Percentiles rank a stretch among this genome's conserved stretches.
Conservation (phyloP, 75 land plant genomes). For the Sequoiadendron giganteum region DNA sequence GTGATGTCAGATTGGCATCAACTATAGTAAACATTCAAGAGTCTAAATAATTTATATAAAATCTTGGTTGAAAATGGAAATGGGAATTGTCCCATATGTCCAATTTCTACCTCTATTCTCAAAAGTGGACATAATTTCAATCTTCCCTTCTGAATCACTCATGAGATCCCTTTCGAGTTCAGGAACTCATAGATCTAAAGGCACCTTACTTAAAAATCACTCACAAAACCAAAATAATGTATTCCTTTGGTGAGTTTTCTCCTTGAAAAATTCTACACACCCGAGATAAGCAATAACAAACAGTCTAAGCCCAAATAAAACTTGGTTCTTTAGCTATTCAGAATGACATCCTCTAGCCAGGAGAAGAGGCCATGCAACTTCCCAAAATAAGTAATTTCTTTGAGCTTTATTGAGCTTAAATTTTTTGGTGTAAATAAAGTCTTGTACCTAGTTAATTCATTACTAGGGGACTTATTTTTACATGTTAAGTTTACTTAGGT, state of each 20-base stretch:
- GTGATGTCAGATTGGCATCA: slow-evolving; percentile 43
- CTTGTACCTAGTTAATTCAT: no score
- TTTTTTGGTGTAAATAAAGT: no score
- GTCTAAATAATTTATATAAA: slow-evolving; percentile 12
- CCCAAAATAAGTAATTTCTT: slow-evolving; percentile 71
- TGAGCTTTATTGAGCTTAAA: slow-evolving; percentile 55
- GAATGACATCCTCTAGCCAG: slow-evolving; percentile 70
- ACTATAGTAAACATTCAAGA: slow-evolving; percentile 45
- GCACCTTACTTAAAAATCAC: slow-evolving; percentile 62
- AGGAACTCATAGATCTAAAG: slow-evolving; percentile 48
- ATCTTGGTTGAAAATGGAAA: slow-evolving; percentile 42
- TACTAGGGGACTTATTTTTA: no score
- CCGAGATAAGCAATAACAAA: slow-evolving; percentile 58
- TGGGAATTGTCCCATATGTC: slow-evolving; percentile 14
- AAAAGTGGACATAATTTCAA: slow-evolving; percentile 5
- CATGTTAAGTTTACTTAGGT: no score
- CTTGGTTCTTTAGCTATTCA: slow-evolving; percentile 40
- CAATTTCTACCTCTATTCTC: slow-evolving; percentile 11
- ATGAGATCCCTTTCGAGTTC: slow-evolving; percentile 38
- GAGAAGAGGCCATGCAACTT: slow-evolving; percentile 79
- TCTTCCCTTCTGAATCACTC: background rate
- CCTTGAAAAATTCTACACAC: slow-evolving; percentile 56
- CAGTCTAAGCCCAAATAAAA: slow-evolving; percentile 19
- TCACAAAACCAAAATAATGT: slow-evolving; percentile 73
- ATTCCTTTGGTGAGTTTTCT: slow-evolving; percentile 53